Evolutionary conservation across 2,329 filamentous ascomycete genomes (phyloP).

Genomic region (Colletotrichum australisinense): DNA sequence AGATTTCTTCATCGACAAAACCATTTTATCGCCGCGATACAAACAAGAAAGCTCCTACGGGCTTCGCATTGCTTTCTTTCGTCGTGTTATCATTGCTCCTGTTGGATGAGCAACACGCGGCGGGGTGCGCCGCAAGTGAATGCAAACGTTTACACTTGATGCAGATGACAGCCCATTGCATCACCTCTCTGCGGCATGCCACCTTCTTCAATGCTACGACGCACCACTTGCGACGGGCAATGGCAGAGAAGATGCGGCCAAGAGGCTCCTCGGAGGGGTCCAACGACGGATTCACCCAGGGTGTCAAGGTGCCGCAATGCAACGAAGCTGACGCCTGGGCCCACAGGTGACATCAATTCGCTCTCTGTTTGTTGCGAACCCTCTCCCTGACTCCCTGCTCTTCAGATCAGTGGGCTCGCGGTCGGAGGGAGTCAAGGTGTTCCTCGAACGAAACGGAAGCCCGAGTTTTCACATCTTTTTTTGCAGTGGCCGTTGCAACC

Average conservation of each 20-base stretch:
- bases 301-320: conserved; percentile 3
- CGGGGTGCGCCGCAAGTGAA: conserved; percentile 7
- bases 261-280: conserved; percentile 2
- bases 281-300: conserved; percentile 10
- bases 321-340: not conserved
- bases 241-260: not conserved
- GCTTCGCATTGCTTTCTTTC: not conserved
- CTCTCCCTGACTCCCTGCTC: too few relatives aligned
- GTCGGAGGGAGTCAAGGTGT: not conserved
- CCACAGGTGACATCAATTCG: conserved; percentile 10
- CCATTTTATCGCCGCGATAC: not conserved
- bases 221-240: not conserved
- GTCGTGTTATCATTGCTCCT: not conserved
- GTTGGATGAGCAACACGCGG: conserved; percentile 1
- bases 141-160: not conserved
- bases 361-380: not conserved
- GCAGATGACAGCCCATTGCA: conserved; percentile 8
- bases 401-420: not conserved
- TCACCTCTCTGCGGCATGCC: not conserved
- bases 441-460: conserved; percentile 24
- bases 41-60: not conserved
- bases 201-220: not conserved
- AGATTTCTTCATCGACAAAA: not conserved
- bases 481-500: conserved; percentile 25
- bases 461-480: conserved; percentile 9